phyloP scores from a whole-genome alignment of 2,329 filamentous ascomycete species.

The Aschersonia sp. region DNA sequence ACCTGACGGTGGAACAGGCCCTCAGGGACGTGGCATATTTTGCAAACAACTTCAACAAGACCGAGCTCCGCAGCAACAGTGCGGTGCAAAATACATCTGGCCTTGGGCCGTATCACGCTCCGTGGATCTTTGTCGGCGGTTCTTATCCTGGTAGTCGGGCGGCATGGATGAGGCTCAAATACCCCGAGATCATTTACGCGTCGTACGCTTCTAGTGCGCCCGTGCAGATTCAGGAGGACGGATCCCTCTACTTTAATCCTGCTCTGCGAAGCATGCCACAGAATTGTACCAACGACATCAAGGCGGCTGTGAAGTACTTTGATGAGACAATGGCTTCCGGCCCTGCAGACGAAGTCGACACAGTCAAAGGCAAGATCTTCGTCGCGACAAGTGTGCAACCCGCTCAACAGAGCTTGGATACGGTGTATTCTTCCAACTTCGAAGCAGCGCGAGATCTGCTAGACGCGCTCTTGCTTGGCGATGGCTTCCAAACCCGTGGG shows the following conservation, averaged over 20 bases:
- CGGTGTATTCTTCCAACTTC: too few relatives aligned
- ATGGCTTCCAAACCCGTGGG: slow-evolving; percentile 2
- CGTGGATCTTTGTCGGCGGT: slow-evolving; percentile 37
- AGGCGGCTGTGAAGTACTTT: slow-evolving; percentile 29
- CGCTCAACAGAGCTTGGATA: too few relatives aligned
- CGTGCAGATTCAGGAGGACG: slow-evolving; percentile 28
- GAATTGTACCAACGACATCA: slow-evolving; percentile 32
- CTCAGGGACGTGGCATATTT: slow-evolving; percentile 15
- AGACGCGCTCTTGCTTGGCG: slow-evolving; percentile 1
- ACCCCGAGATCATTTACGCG: slow-evolving; percentile 34
- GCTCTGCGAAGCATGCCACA: slow-evolving; percentile 29
- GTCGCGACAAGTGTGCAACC: not conserved
- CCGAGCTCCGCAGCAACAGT: slow-evolving; percentile 21
- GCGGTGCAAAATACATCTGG: slow-evolving; percentile 14
- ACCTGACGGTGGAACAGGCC: slow-evolving; percentile 13
- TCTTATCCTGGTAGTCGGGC: slow-evolving; percentile 36
- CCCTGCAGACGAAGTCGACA: not conserved
- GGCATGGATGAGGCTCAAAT: slow-evolving; percentile 29
- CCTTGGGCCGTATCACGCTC: slow-evolving; percentile 23
- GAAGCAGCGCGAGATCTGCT: too few relatives aligned
- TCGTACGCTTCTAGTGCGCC: slow-evolving; percentile 35
- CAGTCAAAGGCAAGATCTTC: slow-evolving; percentile 2
- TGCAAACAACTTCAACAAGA: slow-evolving; percentile 14
- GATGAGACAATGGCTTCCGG: slow-evolving; percentile 14
- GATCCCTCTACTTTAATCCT: slow-evolving; percentile 34